Base-by-base conservation (phyloP, 805 yeast species). In the Nakazawaea peltata region DNA sequence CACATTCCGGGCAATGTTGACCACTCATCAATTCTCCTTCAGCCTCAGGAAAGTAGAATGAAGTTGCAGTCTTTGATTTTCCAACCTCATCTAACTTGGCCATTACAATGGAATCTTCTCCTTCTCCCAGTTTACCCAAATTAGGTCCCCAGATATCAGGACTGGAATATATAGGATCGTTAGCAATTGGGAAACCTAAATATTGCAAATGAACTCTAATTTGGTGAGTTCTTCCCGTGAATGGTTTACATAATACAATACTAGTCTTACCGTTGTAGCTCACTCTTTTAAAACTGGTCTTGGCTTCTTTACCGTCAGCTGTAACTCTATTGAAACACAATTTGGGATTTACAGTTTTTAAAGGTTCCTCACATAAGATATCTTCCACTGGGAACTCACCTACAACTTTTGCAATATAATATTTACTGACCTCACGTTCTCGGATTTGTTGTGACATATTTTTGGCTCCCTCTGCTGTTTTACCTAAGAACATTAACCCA, bases 151-250 rank as follows among this genome's bases (percentile, higher is more conserved):
- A 92, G 0, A 85, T 77, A 13, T 57, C 54, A 12, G 68, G 71
- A 47, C 83, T 84, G 2, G 95, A 81, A 50, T 87, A 90, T 1
- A 88, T 67, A 0, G 97, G 97, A 54, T 90, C 98, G 52, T 90
- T 88, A 3, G 83, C 86, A 30, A 90, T 90, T 0, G 97, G 96
- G 50, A 65, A 71, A 0, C 97, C 97, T n/a, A 92, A 47, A 44
- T 67, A 81, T 56, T 88, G 96, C 38, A 92, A 59, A 60, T 92
- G 98, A 1, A 92, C 95, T 41, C 98, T 65, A 33, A 92, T 87
- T 53, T 90, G 98, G 55, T 90, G 98, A 0, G 97, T 86, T 50
- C 98, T 67, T 0, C 98, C 98, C 0, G 98, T 90, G 13, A 71
- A 59, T 1, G 98, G 98, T 44, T 65, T 70, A 56, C 97, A 90